Conservation (phyloP, 2,329 filamentous ascomycete species). For the Monilinia laxa region DNA sequence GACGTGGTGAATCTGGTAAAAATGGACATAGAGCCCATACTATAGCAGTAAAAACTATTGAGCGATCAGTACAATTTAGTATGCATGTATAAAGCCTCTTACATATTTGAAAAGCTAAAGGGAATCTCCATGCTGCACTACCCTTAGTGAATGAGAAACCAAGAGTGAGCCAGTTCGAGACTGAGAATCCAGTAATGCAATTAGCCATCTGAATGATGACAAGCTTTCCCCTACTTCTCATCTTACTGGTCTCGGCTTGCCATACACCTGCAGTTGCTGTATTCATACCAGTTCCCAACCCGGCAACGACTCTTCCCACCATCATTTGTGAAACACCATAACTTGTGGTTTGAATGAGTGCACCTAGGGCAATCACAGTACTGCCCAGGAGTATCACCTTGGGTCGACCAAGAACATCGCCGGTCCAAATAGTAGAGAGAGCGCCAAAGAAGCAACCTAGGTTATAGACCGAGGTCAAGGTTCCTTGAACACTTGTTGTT, state of each 20-base stretch:
- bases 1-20: constrained; percentile 53
- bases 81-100: neutral
- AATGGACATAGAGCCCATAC: constrained; percentile 54
- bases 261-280: constrained; percentile 55
- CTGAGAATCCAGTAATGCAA: constrained; percentile 51
- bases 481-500: constrained; percentile 17
- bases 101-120: constrained; percentile 53
- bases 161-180: constrained; percentile 57
- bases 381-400: constrained; percentile 57
- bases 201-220: constrained; percentile 61
- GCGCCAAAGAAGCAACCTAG: constrained; percentile 51
- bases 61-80: constrained; percentile 24
- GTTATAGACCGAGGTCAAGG: constrained; percentile 38
- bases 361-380: constrained; percentile 57
- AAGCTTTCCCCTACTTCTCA: constrained; percentile 57
- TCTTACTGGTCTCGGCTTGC: constrained; percentile 59
- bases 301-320: constrained; percentile 50
- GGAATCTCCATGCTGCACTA: constrained; percentile 58
- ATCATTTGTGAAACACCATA: constrained; percentile 54
- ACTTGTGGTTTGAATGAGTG: constrained; percentile 45
- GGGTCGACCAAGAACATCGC: constrained; percentile 57
- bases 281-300: constrained; percentile 52
- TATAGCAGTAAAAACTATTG: constrained; percentile 56
- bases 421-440: constrained; percentile 39
- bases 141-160: constrained; percentile 52